Base-by-base conservation (phyloP, 805 yeast species). In the Myxozyma udenii region DNA sequence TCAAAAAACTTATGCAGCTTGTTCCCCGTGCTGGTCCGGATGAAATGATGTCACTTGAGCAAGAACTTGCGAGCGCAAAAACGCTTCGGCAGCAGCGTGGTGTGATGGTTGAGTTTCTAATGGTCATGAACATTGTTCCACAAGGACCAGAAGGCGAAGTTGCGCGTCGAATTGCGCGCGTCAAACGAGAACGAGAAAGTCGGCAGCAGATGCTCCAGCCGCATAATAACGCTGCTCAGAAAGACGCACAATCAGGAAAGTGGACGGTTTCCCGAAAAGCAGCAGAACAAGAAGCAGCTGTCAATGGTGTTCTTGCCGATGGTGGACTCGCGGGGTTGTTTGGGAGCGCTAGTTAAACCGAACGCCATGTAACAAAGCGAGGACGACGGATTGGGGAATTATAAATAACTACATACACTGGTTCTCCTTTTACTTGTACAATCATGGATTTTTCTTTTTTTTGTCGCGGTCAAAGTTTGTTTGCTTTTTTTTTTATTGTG, bases 61-160 rank as follows among this genome's bases (percentile, higher is more conserved):
- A 71, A 14, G 71, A 80, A 35, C 69, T 90, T 42, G 78, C 80
- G 45, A 77, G 76, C 44, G 81, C 87, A n/a, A 62, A 60, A 78
- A 82, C 65, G 76, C 82, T 84, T 60, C 78, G 89, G 57, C 93
- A 86, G 62, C 95, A 88, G 70, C 76, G 95, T 57, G 81, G 85
- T 22, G 81, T 88, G 23, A 77, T 90, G 68, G 68, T 87, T 53
- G 93, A 86, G 55, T 80, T 87, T 65, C 74, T 90, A n/a, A 76
- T 80, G 44, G 75, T 78, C 49, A 79, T 85, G 19, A 81, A 80
- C 56, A 79, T 60, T 11, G 44, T 55, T 16, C 48, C 52, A 18
- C 58, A 55, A 16, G 55, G 54, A 6, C 48, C 57, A 9, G 60
- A 55, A 24, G 55, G 51, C 3, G 60, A 55, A 22, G 52, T 48